These are phyloP conservation scores for Auxenochlorella protothecoides DNA, from an alignment of 139 green algal species.

Conservation along the genomic window DNA sequence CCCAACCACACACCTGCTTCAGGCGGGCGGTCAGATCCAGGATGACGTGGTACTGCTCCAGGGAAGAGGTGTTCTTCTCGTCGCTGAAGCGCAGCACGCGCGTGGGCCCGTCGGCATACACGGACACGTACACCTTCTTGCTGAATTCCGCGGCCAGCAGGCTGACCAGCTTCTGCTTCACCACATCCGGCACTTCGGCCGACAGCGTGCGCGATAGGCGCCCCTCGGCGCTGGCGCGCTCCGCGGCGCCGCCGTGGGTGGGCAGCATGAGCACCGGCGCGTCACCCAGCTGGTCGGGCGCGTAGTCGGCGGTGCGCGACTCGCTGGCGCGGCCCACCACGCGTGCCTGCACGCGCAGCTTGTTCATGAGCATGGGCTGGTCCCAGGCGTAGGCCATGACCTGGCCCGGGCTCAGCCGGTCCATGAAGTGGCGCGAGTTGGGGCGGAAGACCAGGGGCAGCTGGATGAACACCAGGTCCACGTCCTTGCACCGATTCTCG, in stretches of 20 bases:
- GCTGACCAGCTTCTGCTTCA: slow-evolving; percentile 34
- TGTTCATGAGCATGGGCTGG: slow-evolving; percentile 47
- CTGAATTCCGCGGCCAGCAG: slow-evolving; percentile 42
- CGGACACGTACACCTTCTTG: slow-evolving; percentile 61
- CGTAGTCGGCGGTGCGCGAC: slow-evolving; percentile 21
- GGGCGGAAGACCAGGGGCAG: slow-evolving; percentile 1
- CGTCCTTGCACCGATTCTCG: slow-evolving; percentile 62
- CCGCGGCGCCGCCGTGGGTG: slow-evolving; percentile 12
- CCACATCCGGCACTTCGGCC: slow-evolving; percentile 23
- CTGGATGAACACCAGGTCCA: slow-evolving; percentile 54
- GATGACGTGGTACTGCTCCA: slow-evolving; percentile 46
- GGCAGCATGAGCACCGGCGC: slow-evolving; percentile 27
- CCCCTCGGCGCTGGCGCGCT: not conserved
- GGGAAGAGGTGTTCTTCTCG: slow-evolving; percentile 27
- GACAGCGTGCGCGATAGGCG: slow-evolving; percentile 17
- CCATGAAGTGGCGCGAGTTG: slow-evolving; percentile 13
- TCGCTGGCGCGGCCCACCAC: not conserved
- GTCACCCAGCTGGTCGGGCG: slow-evolving; percentile 34
- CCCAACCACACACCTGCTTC: slow-evolving; percentile 31
- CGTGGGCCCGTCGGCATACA: slow-evolving; percentile 79
- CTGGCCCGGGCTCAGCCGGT: slow-evolving; percentile 23
- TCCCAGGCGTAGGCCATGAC: slow-evolving; percentile 78
- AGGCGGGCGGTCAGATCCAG: slow-evolving; percentile 44
- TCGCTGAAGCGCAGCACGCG: slow-evolving; percentile 76
- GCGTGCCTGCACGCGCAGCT: slow-evolving; percentile 33